phyloP scores from a whole-genome alignment of 2,329 filamentous ascomycete species.

The Epichloe elymi region DNA sequence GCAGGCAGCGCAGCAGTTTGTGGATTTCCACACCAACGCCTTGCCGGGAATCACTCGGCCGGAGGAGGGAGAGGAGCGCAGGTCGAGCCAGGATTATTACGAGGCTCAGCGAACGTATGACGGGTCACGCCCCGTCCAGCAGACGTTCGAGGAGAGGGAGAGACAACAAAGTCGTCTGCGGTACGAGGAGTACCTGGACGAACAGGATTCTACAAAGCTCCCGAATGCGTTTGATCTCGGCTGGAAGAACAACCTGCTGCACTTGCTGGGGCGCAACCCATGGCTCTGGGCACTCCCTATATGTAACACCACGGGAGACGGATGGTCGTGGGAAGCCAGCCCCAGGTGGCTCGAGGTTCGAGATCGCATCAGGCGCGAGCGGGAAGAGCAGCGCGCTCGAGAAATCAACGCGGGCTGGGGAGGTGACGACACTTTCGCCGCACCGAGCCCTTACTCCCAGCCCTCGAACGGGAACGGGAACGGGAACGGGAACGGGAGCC shows the following conservation, averaged over 20 bases:
- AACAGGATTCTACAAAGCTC: conserved; percentile 74
- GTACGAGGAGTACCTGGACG: conserved; percentile 68
- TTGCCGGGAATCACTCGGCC: conserved; percentile 67
- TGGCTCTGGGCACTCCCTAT: conserved; percentile 70
- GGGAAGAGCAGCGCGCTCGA: conserved; percentile 46
- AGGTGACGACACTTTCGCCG: conserved; percentile 9
- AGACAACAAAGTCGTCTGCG: conserved; percentile 39
- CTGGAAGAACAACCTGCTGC: conserved; percentile 61
- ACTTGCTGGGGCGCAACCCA: conserved; percentile 67
- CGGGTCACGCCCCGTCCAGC: conserved; percentile 26
- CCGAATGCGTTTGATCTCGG: conserved; percentile 92
- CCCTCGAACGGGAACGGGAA: conserved; percentile 1
- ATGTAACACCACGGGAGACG: conserved; percentile 76
- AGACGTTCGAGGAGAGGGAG: conserved; percentile 43
- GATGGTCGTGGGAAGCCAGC: conserved; percentile 87
- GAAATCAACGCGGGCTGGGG: conserved; percentile 60
- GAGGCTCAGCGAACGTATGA: conserved; percentile 10
- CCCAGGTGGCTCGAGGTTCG: conserved; percentile 62
- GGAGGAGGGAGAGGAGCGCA: conserved; percentile 62
- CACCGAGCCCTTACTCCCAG: not conserved
- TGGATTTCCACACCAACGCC: conserved; percentile 71
- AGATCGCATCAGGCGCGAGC: conserved; percentile 45
- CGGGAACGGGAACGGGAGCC: not conserved
- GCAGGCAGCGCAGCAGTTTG: conserved; percentile 54
- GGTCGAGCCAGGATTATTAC: conserved; percentile 12